Base-by-base conservation (phyloP, 306 rosid species). In the Pyrus pyrifolia region DNA sequence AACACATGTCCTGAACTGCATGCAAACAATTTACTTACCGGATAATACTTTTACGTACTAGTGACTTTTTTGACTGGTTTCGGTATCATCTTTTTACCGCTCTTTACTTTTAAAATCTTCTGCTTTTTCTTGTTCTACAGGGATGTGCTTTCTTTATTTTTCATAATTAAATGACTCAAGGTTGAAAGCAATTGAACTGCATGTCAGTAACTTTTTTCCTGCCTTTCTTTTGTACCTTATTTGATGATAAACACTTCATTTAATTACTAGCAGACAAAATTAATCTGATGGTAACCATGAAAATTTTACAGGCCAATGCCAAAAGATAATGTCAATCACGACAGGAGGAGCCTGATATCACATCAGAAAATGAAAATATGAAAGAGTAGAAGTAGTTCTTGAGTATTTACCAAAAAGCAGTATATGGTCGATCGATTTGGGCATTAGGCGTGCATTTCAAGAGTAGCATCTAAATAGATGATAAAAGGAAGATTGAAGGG, bases 381-480 rank as follows among this genome's bases (percentile, higher is more conserved):
- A 42, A 63, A 3, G 12, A 10, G 62, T 22, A 58, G 62, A n/a
- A 58, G 62, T 4, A 51, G 21, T 18, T 51, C 62, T n/a, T 58
- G 27, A 8, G 22, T 21, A n/a, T n/a, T 21, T 10, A 58, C 62
- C 15, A 52, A 49, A 77, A 70, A 44, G 38, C 19, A 29, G 1
- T 49, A 4, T 17, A 15, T 18, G 6, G 55, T 51, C 21, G 55
- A 51, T 27, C 38, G 66, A 53, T 38, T 38, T 38, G 42, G 42
- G 46, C 46, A 64, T 44, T 73, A 18, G 85, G 77, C 79, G 90
- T 82, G 83, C 72, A 77, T 83, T 75, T 74, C 90, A 80, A 86
- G 87, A 85, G 45, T 73, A 71, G 83, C 70, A 76, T 75, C 78
- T 65, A 25, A 57, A 18, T 29, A 27, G 27, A 10, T 40, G 27